Conservation (phyloP, 1,284 basidiomycete genomes). For the Naganishia albida region DNA sequence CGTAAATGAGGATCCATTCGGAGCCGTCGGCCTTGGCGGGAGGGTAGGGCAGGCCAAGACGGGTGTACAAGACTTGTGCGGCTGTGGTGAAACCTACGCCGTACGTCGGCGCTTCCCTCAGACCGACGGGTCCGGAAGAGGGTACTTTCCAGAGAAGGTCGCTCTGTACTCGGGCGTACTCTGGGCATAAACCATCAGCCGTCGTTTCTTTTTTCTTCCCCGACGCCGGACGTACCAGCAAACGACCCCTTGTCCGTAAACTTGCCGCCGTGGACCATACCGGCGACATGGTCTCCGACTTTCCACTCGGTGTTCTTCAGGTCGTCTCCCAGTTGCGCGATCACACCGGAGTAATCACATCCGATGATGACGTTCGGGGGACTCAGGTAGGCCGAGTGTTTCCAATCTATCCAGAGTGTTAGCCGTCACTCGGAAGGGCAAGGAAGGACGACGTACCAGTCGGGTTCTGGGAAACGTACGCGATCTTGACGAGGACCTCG, state of each 20-base stretch:
- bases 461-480: constrained; percentile 49
- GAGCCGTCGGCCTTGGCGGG: constrained; percentile 35
- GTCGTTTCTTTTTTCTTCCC: too few relatives aligned
- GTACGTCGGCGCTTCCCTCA: constrained; percentile 55
- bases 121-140: constrained; percentile 33
- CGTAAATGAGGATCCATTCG: constrained; percentile 55
- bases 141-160: constrained; percentile 41
- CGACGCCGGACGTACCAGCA: constrained; percentile 36
- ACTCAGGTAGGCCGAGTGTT: constrained; percentile 42
- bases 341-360: constrained; percentile 57
- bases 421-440: not conserved
- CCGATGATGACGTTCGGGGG: constrained; percentile 50
- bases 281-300: constrained; percentile 57
- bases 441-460: constrained; percentile 35
- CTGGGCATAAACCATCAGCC: constrained; percentile 10
- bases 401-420: constrained; percentile 42
- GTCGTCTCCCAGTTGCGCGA: constrained; percentile 52
- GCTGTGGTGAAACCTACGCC: constrained; percentile 55
- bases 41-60: constrained; percentile 43
- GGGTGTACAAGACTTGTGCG: constrained; percentile 46
- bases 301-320: constrained; percentile 40
- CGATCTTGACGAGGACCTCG: constrained; percentile 51
- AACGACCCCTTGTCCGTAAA: constrained; percentile 50
- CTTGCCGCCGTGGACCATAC: constrained; percentile 56
- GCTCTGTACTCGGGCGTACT: constrained; percentile 52